A percentile compares a stretch with the other conserved stretches of the same genome.
Conservation (phyloP, 2,329 filamentous ascomycete genomes). For the Aspergillus sergii region DNA sequence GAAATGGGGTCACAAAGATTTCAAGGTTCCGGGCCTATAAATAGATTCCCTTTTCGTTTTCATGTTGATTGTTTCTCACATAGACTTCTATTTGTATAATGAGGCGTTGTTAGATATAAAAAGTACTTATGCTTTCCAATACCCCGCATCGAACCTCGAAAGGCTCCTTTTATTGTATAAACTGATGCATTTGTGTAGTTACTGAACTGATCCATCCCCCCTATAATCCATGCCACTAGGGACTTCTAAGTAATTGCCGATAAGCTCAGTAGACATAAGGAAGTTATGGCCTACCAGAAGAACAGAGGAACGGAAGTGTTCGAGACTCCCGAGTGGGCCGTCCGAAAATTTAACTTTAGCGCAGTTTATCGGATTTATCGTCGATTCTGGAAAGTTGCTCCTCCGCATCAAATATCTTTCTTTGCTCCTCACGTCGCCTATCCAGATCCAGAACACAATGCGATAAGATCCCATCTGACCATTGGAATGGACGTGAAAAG, state of each 20-base stretch:
- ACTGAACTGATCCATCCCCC: neutral
- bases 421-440: slow-evolving; percentile 4
- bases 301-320: neutral
- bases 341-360: slow-evolving; percentile 23
- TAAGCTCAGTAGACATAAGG: neutral
- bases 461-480: slow-evolving; percentile 15
- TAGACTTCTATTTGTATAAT: slow-evolving; percentile 12
- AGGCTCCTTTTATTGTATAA: neutral
- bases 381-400: slow-evolving; percentile 1
- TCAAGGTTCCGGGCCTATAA: slow-evolving; percentile 56
- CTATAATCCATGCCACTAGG: neutral
- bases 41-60: slow-evolving; percentile 24
- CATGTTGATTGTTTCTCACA: slow-evolving; percentile 14
- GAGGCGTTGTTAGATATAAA: slow-evolving; percentile 7
- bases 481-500: slow-evolving; percentile 46
- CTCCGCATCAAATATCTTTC: slow-evolving; percentile 24
- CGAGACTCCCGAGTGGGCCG: slow-evolving; percentile 18
- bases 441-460: slow-evolving; percentile 23
- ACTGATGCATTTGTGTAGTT: neutral
- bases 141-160: too few species aligned
- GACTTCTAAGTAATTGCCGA: neutral
- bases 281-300: neutral
- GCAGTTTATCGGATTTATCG: slow-evolving; percentile 1
- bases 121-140: slow-evolving; percentile 2
- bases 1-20: slow-evolving; percentile 99